phyloP scores from a whole-genome alignment of 2,329 filamentous ascomycete species.

The Myriosclerotinia duriaeana region DNA sequence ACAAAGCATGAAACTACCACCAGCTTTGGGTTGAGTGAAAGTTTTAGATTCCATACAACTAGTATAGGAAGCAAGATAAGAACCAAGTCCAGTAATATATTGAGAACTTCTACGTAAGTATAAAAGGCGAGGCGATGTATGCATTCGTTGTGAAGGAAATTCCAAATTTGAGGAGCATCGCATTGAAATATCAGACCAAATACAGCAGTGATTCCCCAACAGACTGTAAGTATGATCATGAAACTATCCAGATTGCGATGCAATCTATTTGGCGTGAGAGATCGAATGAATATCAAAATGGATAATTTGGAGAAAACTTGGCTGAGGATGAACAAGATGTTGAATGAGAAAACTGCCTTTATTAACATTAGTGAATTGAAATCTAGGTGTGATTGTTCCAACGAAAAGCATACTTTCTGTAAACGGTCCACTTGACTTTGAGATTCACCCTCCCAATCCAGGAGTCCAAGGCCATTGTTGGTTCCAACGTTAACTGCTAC shows the following conservation, averaged over 20 bases:
- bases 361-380: not conserved
- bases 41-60: slow-evolving; percentile 10
- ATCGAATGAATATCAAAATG: slow-evolving; percentile 5
- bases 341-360: not conserved
- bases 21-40: not conserved
- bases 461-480: slow-evolving; percentile 1
- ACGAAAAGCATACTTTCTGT: not conserved
- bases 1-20: slow-evolving; percentile 1
- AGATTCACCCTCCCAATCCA: slow-evolving; percentile 2
- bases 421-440: not conserved
- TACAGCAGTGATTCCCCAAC: not conserved
- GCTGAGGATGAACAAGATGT: slow-evolving; percentile 9
- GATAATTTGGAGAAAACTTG: slow-evolving; percentile 5
- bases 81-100: not conserved
- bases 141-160: not conserved
- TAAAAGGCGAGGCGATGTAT: slow-evolving; percentile 5
- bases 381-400: not conserved
- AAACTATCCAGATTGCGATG: slow-evolving; percentile 4
- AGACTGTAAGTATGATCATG: not conserved
- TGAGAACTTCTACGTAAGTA: not conserved
- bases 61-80: not conserved
- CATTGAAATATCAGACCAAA: slow-evolving; percentile 2
- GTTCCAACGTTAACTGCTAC: not conserved
- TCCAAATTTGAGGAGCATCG: not conserved
- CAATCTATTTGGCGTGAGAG: slow-evolving; percentile 6